These are phyloP conservation scores for Chrysophaeum taylorii DNA, from an alignment of 352 stramenopile genomes.

Conservation along the genomic window DNA sequence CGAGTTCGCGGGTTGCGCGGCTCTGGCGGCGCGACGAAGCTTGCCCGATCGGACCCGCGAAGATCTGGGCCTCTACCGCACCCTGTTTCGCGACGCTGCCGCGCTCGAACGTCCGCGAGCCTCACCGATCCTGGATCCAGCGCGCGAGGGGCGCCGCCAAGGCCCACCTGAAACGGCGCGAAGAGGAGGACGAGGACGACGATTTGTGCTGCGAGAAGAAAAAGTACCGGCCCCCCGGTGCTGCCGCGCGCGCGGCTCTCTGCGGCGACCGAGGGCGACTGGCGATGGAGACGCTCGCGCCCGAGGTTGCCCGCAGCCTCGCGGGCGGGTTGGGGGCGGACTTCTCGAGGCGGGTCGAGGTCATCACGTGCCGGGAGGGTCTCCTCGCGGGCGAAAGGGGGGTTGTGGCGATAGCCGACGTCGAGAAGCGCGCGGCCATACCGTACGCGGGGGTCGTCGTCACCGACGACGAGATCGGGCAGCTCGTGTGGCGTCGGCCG, in stretches of 20 bases:
- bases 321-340: background rate
- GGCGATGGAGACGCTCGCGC: background rate
- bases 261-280: background rate
- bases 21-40: no score
- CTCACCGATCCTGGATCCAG: background rate
- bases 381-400: background rate
- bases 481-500: background rate
- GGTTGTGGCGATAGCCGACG: background rate
- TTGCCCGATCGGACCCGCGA: no score
- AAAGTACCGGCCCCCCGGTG: background rate
- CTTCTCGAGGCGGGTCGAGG: background rate
- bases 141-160: background rate
- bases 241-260: background rate
- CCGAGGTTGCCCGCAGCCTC: background rate
- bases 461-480: background rate
- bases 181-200: background rate
- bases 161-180: background rate
- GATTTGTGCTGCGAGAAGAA: background rate
- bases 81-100: background rate
- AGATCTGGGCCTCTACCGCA: background rate
- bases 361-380: background rate
- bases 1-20: no score
- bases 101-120: background rate
- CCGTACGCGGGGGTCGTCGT: slow-evolving; percentile 3
- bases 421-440: background rate